Conservation (phyloP, 768 basidiomycete genomes). For the Tylopilus sp. region DNA sequence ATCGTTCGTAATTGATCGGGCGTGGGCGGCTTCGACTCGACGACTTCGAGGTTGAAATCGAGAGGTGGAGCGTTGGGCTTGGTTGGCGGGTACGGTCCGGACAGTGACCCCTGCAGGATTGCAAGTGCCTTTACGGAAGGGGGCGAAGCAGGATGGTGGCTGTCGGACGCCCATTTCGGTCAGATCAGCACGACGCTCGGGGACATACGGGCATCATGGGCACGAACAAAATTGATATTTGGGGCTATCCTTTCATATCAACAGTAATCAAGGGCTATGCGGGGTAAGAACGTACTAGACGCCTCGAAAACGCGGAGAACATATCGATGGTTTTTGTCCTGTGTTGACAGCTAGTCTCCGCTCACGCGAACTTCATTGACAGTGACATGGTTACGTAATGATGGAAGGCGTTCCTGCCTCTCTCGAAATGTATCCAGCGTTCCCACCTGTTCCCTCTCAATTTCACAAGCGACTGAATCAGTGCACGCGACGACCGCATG, state of each 20-base stretch:
- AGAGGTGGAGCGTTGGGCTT: slow-evolving; percentile 49
- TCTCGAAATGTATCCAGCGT: too few species aligned
- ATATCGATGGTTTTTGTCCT: slow-evolving; percentile 13
- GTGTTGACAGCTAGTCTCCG: not conserved
- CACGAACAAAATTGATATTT: slow-evolving; percentile 66
- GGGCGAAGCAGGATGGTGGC: slow-evolving; percentile 64
- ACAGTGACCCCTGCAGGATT: slow-evolving; percentile 56
- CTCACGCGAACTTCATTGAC: not conserved
- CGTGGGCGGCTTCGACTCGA: slow-evolving; percentile 62
- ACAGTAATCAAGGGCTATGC: not conserved
- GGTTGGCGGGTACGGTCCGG: slow-evolving; percentile 57
- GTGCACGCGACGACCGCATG: slow-evolving; percentile 14
- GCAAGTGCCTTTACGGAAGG: slow-evolving; percentile 60
- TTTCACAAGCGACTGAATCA: not conserved
- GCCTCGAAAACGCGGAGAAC: slow-evolving; percentile 38
- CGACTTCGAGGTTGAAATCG: slow-evolving; percentile 66
- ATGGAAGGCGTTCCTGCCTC: too few species aligned
- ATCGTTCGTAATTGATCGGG: slow-evolving; percentile 68
- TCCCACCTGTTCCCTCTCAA: not conserved
- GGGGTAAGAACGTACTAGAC: slow-evolving; percentile 26
- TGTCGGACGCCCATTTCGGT: slow-evolving; percentile 29
- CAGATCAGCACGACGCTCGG: slow-evolving; percentile 7
- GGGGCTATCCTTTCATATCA: slow-evolving; percentile 36
- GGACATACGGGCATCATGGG: not conserved
- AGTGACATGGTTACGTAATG: slow-evolving; percentile 9